These are phyloP conservation scores for Aspergillus felis DNA, from an alignment of 2,329 filamentous ascomycete species.

Conservation along the genomic window DNA sequence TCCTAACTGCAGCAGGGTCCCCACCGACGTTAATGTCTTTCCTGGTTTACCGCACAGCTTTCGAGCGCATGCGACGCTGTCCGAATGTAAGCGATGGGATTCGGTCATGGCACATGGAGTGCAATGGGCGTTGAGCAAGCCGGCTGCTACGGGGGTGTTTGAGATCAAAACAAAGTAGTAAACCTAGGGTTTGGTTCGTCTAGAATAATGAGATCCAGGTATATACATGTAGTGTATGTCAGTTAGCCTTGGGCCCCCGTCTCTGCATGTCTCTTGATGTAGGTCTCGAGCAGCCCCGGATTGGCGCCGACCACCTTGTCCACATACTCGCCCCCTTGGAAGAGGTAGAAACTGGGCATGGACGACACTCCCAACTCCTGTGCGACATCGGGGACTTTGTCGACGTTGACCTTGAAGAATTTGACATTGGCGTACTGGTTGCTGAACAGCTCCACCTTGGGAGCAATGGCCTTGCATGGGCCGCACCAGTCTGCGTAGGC, in stretches of 20 bases:
- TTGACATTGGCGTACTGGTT: constrained; percentile 26
- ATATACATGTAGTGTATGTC: neutral
- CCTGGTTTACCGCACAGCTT: constrained; percentile 54
- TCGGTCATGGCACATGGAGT: constrained; percentile 27
- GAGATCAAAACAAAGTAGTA: constrained; percentile 13
- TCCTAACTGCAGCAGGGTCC: constrained; percentile 34
- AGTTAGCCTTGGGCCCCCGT: neutral
- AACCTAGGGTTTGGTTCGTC: neutral
- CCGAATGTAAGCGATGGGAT: constrained; percentile 28
- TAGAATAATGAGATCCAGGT: neutral
- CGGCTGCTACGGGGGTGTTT: constrained; percentile 12
- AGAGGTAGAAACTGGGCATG: neutral
- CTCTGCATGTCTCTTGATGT: neutral
- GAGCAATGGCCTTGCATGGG: constrained; percentile 85
- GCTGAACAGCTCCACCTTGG: constrained; percentile 63
- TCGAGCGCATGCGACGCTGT: constrained; percentile 27
- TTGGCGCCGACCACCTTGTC: neutral
- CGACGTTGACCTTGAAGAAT: neutral
- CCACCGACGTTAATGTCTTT: constrained; percentile 48
- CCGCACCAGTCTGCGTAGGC: constrained; percentile 63
- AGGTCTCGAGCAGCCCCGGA: neutral
- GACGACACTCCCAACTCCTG: neutral
- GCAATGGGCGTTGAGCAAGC: constrained; percentile 23
- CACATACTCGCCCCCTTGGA: neutral
- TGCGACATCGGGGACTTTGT: neutral